A percentile compares a stretch with the other conserved stretches of the same genome.
These are phyloP conservation scores for Dichotomocladium elegans DNA, from an alignment of 371 early-diverging fungal species.

Conservation along the genomic window DNA sequence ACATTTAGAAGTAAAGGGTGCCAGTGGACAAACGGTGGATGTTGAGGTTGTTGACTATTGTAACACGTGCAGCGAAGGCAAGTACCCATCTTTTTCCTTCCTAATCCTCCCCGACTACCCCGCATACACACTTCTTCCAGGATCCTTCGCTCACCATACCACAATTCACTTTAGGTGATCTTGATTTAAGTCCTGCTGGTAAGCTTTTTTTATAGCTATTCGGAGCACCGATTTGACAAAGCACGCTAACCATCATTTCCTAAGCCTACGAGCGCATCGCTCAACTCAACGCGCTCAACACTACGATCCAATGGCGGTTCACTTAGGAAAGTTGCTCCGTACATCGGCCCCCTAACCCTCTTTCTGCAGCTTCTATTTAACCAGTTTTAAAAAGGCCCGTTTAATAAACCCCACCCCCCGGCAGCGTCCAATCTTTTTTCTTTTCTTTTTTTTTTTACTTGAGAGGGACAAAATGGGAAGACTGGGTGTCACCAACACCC, in stretches of 20 bases:
- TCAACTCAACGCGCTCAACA: conserved; percentile 24
- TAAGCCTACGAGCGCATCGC: conserved; percentile 30
- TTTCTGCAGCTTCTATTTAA: no score
- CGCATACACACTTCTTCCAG: no score
- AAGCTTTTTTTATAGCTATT: background rate
- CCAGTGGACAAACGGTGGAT: conserved; percentile 29
- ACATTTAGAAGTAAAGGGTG: conserved; percentile 33
- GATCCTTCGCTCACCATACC: background rate
- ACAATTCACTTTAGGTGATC: conserved; percentile 2
- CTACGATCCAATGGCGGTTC: conserved; percentile 30
- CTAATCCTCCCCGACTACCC: no score
- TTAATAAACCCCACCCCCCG: no score
- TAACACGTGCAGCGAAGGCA: conserved; percentile 23
- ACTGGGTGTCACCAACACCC: conserved; percentile 98
- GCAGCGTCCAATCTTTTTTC: no score
- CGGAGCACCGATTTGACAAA: background rate
- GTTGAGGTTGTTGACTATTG: conserved; percentile 48
- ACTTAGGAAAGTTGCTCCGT: no score
- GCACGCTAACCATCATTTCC: no score
- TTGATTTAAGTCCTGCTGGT: conserved; percentile 39
- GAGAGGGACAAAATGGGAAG: conserved; percentile 86
- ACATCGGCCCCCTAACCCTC: no score
- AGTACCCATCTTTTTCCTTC: background rate
- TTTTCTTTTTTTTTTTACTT: conserved; percentile 46
- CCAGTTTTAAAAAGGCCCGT: no score